Percentiles rank a stretch among this genome's conserved stretches.
phyloP scores from a whole-genome alignment of 768 basidiomycete species.

The Pleurotus platypus region DNA sequence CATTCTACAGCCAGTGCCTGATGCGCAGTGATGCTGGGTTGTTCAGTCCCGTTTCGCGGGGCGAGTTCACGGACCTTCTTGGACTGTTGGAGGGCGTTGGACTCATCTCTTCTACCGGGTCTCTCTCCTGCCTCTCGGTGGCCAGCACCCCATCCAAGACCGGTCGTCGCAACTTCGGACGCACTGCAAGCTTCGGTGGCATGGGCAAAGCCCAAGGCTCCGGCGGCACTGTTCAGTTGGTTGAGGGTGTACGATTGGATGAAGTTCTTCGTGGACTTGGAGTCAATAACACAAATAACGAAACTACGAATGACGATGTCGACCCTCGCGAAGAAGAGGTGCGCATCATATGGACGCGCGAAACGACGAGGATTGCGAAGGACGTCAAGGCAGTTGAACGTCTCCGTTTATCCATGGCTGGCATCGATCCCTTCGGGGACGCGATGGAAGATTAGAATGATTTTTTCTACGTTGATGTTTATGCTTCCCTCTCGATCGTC shows the following conservation, averaged over 20 bases:
- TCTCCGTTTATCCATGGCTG: neutral
- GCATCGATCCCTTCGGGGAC: slow-evolving; percentile 32
- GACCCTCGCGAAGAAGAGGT: slow-evolving; percentile 50
- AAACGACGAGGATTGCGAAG: slow-evolving; percentile 38
- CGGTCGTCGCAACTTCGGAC: slow-evolving; percentile 48
- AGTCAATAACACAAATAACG: slow-evolving; percentile 26
- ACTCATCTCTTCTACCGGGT: slow-evolving; percentile 43
- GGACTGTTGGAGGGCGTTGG: slow-evolving; percentile 74
- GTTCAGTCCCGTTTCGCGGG: slow-evolving; percentile 66
- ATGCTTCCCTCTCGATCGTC: neutral
- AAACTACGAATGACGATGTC: slow-evolving; percentile 16
- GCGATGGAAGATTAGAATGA: slow-evolving; percentile 39
- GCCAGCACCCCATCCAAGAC: slow-evolving; percentile 39
- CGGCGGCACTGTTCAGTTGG: slow-evolving; percentile 47
- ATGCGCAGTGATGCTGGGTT: slow-evolving; percentile 48
- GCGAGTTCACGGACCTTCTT: slow-evolving; percentile 72
- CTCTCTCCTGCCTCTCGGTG: slow-evolving; percentile 17
- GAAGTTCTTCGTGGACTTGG: slow-evolving; percentile 74
- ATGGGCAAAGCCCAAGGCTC: slow-evolving; percentile 30
- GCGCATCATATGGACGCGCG: slow-evolving; percentile 50
- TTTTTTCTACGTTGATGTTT: neutral
- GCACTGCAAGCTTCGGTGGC: slow-evolving; percentile 55
- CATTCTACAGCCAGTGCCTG: slow-evolving; percentile 61
- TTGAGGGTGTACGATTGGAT: slow-evolving; percentile 59
- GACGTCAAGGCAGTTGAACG: slow-evolving; percentile 34